Base-by-base conservation (phyloP, 495 filamentous ascomycete genomes). In the Talaromyces thailandensis region DNA sequence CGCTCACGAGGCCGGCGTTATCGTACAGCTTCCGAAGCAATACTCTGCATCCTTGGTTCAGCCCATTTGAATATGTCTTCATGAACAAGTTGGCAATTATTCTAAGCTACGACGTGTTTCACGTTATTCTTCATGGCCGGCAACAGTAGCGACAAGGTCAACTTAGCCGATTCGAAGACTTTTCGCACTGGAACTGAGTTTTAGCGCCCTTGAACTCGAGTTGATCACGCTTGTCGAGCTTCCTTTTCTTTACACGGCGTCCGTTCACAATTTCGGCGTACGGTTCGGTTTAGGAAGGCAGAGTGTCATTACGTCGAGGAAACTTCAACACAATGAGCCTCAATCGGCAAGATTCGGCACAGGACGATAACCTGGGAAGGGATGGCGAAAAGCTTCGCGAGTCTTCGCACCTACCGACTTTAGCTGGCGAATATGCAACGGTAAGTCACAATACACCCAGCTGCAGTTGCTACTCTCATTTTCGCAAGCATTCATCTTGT, bases 331-430 rank as follows among this genome's bases (percentile, higher is more conserved):
- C 37, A 51, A 61, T 61, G 59, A 61, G 45, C 43, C 59, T 61
- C 59, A 35, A 61, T 32, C 59, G 37, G 18, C 59, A 52, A 9
- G 43, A 61, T 61, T 52, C 59, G 29, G 43, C 26, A 12, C 59
- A 35, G 43, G 26, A 18, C 40, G 43, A 51, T 11, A 32, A 61
- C 11, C 28, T 31, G 18, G 18, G 40, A 50, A 28, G 59, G 24
- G 26, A 51, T 31, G 24, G 43, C 43, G 43, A 31, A 31, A 40
- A 52, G 28, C 26, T 60, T 9, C 51, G 71, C 67, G 65, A 67
- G 45, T 45, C 60, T 29, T 23, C 64, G 16, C 40, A 35, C 16
- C 58, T 58, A 23, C 62, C 59, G 8, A 64, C 29, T 18, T 63
- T 68, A 1, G 63, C 59, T 21, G 24, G 26, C 25, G 43, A 51